Evolutionary conservation across 2,329 filamentous ascomycete species (phyloP), one percentile per base, ranked within the genome.

Genomic region (Verticillium klebahnii): DNA sequence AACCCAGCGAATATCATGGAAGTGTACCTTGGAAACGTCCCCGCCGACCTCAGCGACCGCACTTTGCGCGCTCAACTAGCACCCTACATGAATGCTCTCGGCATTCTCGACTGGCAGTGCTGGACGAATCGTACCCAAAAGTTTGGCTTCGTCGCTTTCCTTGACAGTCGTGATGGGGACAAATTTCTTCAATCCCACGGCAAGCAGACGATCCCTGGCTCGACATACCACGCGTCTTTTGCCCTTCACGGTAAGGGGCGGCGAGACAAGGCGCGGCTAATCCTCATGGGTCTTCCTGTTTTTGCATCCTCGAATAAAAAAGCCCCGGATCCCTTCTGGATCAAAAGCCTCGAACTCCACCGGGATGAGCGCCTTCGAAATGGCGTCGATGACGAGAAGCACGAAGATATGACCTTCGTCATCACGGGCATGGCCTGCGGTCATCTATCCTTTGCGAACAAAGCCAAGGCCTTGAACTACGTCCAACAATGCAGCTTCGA

Each of bases 1-100:
- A 3, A 29, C 29, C 29, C 4, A 29, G 29, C 29, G 29, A 29
- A 6, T 29, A 29, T 29, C 7, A 84, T 85, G 77, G 81, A 85
- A 63, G 75, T 81, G 12, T 78, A 77, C 39, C 67, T 85, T 36
- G 64, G 60, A 15, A 76, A 78, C 12, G 72, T 85, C 15, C 81
- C 82, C 1, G 34, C 59, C 11, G 70, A 75, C 32, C 65, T 84
- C 34, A 71, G 74, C 11, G 73, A 79, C 2, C 67, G 74, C 0
- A 67, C 65, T 7, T 69, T 85, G 11, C 68, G 66, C 12, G 67
- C 60, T 0, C 76, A 79, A 58, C 72, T 86, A 1, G 59, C 66
- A 17, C 76, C 78, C 0, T 69, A 75, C 32, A 76, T 85, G 69
- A 67, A 70, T 0, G 64, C 57, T 0, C 71, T 85, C 2, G 62